Percentiles rank a stretch among this genome's conserved stretches.
Conservation (phyloP, 31 red algal species). For the Asparagopsis taxiformis region DNA sequence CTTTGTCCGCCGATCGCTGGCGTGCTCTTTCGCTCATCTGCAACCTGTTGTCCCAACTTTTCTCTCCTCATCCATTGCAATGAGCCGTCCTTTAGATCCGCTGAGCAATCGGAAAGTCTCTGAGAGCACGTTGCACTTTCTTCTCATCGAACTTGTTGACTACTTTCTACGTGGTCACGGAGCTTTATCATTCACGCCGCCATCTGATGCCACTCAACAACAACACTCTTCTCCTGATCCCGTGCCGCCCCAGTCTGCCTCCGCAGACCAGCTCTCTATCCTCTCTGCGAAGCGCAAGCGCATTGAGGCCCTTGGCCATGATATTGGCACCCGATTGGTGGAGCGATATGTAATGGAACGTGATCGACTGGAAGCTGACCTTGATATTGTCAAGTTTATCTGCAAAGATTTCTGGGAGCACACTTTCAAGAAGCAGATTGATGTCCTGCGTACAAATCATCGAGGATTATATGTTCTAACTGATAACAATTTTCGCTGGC, state of each 20-base stretch:
- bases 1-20: no score
- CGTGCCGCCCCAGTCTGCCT: conserved; percentile 11
- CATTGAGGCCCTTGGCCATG: conserved; percentile 69
- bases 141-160: conserved; percentile 75
- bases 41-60: no score
- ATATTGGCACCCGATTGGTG: conserved; percentile 73
- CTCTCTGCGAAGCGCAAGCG: conserved; percentile 57
- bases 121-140: conserved; percentile 49
- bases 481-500: conserved; percentile 88
- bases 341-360: conserved; percentile 51
- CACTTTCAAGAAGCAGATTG: conserved; percentile 86
- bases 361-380: conserved; percentile 55
- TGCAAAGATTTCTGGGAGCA: conserved; percentile 96
- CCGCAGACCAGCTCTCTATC: conserved; percentile 2
- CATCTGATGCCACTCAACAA: conserved; percentile 2
- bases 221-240: conserved; percentile 5
- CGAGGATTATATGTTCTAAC: conserved; percentile 87
- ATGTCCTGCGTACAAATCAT: conserved; percentile 93
- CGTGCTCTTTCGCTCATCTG: no score
- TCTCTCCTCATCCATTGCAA: background rate
- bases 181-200: conserved; percentile 22
- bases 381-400: conserved; percentile 95
- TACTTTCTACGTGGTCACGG: conserved; percentile 68
- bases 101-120: conserved; percentile 30
- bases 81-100: conserved; percentile 1